Base-by-base conservation (phyloP, 2,329 filamentous ascomycete species). In the Epicoccum sorghinum region DNA sequence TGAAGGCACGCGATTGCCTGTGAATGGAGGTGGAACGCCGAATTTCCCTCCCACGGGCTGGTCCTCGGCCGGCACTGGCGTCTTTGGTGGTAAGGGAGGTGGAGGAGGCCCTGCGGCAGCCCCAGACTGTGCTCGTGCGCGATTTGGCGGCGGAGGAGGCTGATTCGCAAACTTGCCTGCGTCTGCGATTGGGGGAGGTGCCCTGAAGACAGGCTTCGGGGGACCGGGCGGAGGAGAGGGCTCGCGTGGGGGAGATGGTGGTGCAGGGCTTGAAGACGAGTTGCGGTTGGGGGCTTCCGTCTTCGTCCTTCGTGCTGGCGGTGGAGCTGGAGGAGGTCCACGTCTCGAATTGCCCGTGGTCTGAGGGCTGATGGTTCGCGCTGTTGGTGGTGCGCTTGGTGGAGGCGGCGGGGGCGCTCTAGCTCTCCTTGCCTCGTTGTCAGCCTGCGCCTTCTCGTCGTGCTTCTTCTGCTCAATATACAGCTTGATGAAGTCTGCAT, bases 181-280 rank as follows among this genome's bases (percentile, higher is more conserved):
- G 73, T 96, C 93, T 50, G 91, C 86, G 55, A 98, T 77, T 2
- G 93, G 90, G 30, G 95, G 95, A 40, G 95, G 95, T 7, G 91
- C 93, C 61, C 87, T 84, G 78, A 96, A 98, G 65, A 82, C 83
- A 7, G 86, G 85, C 46, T 87, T 83, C 22, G 86, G 83, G 8
- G 82, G 82, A 0, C 67, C 70, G 24, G 77, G 74, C 18, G 87
- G 85, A 5, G 91, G 90, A 14, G 87, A 85, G 10, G 91, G 90
- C 55, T 91, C 88, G 68, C 87, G 82, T 27, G 88, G 83, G n/a
- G 89, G 85, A 33, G 78, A 77, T 13, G 89, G 84, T 25, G 79
- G 76, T 79, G 72, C 80, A 74, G 74, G 83, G 79, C 80, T 89
- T 75, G 87, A 67, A 25, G 79, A 79, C 6, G 78, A 75, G 23